phyloP scores from a whole-genome alignment of 2,329 filamentous ascomycete genomes.

The Ophiostoma ulmi region DNA sequence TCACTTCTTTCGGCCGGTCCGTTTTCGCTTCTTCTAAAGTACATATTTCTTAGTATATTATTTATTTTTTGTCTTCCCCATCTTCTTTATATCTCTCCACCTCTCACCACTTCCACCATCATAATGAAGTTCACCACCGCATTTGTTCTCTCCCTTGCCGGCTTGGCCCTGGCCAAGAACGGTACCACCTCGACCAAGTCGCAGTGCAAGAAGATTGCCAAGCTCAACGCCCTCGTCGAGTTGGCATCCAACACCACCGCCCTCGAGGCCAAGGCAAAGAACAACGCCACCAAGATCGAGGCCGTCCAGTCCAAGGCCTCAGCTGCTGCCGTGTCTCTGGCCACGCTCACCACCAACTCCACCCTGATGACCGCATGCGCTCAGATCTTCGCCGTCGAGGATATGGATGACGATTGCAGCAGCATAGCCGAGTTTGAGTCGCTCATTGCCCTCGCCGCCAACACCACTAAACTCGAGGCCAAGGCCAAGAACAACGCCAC shows the following conservation, averaged over 20 bases:
- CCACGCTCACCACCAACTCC: not conserved
- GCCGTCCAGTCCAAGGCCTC: slow-evolving; percentile 1
- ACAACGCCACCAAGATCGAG: slow-evolving; percentile 3
- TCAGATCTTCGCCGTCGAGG: not conserved
- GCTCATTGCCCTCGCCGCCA: slow-evolving; percentile 6
- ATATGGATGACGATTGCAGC: not conserved
- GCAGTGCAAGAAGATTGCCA: slow-evolving; percentile 5
- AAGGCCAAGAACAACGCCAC: slow-evolving; percentile 11
- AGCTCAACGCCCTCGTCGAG: slow-evolving; percentile 8
- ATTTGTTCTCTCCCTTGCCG: slow-evolving; percentile 1
- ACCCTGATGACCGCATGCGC: not conserved
- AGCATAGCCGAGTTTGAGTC: not conserved
- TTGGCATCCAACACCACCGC: not conserved
- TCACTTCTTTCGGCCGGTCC: slow-evolving; percentile 7
- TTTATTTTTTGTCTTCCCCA: not conserved
- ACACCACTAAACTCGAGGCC: not conserved
- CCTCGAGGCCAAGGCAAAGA: not conserved
- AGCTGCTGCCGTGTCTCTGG: not conserved
- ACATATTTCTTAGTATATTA: slow-evolving; percentile 13
- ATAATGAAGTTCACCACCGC: slow-evolving; percentile 12
- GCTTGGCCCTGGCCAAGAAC: slow-evolving; percentile 7
- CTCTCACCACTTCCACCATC: not conserved
- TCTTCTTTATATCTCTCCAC: not conserved
- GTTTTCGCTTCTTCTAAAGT: slow-evolving; percentile 11
- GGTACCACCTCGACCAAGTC: slow-evolving; percentile 8